Base-by-base conservation (phyloP, 768 basidiomycete genomes). In the Suillus occidentalis region DNA sequence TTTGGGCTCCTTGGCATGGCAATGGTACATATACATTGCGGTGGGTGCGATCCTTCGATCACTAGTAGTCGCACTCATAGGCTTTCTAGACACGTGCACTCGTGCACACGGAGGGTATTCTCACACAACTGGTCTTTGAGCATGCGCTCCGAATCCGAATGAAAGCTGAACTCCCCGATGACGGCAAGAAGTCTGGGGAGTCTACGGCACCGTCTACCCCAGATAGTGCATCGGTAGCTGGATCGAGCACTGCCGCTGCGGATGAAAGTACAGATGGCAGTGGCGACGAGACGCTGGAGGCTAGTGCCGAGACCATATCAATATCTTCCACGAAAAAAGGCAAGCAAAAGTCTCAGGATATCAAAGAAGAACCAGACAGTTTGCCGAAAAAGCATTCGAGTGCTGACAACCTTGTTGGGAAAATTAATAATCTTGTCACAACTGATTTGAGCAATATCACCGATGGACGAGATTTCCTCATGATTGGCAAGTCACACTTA, bases 381-480 rank as follows among this genome's bases (percentile, higher is more conserved):
- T 25, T 14, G 36, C 4, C 61, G 10, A 59, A 57, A 52, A 52
- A 40, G 43, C 43, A 50, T 18, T 67, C 66, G 6, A 76, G 76
- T 55, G 72, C 75, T 13, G 77, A 76, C 10, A 87, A 89, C 70
- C 75, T 91, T 22, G 84, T 87, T 43, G 91, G 92, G 12, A 90
- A 86, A 72, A 87, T 94, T 72, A 93, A 89, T 73, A 93, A 91
- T 62, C 76, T 92, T 7, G 84, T 91, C 40, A 87, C 90, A 9
- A 87, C 87, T 57, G 72, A 66, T 60, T 60, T 60, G 52, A 61
- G 39, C 18, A 70, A 70, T 25, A 59, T 70, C 28, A 67, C 42
- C 6, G 69, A 72, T 12, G 69, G 65, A 16, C 65, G 69, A 28
- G 70, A 73, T 55, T 66, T 71, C 57, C 47, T 73, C 18, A 25